Percentiles rank a stretch among this genome's conserved stretches.
These are phyloP conservation scores for Coniella vitis DNA, from an alignment of 2,329 filamentous ascomycete genomes.

Conservation along the genomic window DNA sequence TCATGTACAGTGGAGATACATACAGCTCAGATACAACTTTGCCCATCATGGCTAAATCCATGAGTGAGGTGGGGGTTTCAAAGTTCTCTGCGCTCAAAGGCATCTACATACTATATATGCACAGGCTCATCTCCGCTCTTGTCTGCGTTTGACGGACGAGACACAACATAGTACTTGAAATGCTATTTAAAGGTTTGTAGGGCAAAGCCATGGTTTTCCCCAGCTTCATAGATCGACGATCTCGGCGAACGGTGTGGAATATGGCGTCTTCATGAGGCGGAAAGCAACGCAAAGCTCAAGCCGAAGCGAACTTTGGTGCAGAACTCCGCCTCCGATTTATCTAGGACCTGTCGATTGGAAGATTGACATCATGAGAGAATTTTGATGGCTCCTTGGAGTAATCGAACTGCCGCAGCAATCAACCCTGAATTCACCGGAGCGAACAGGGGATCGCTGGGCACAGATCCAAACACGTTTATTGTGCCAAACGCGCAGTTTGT, in stretches of 20 bases:
- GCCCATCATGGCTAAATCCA: too few relatives aligned
- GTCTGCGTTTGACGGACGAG: too few relatives aligned
- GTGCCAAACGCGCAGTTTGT: not conserved
- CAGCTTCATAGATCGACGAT: conserved; percentile 86
- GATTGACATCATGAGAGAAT: conserved; percentile 65
- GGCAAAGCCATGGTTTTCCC: conserved; percentile 76
- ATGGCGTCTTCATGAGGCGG: conserved; percentile 60
- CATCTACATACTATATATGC: too few relatives aligned
- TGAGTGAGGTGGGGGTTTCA: too few relatives aligned
- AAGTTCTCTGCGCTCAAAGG: too few relatives aligned
- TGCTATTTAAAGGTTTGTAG: too few relatives aligned
- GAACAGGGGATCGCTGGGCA: conserved; percentile 73
- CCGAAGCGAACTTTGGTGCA: conserved; percentile 58
- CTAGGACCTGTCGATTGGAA: conserved; percentile 96
- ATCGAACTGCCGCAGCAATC: conserved; percentile 85
- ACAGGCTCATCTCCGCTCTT: too few relatives aligned
- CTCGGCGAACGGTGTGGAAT: conserved; percentile 88
- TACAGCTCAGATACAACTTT: too few relatives aligned
- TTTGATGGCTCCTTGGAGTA: conserved; percentile 73
- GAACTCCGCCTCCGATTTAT: conserved; percentile 52
- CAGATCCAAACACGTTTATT: conserved; percentile 55
- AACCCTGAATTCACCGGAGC: conserved; percentile 57
- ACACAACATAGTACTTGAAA: too few relatives aligned
- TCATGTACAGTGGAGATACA: too few relatives aligned
- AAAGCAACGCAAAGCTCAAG: conserved; percentile 58